Evolutionary conservation across 495 filamentous ascomycete genomes (phyloP).

Genomic region (Bryoglossum gracile): DNA sequence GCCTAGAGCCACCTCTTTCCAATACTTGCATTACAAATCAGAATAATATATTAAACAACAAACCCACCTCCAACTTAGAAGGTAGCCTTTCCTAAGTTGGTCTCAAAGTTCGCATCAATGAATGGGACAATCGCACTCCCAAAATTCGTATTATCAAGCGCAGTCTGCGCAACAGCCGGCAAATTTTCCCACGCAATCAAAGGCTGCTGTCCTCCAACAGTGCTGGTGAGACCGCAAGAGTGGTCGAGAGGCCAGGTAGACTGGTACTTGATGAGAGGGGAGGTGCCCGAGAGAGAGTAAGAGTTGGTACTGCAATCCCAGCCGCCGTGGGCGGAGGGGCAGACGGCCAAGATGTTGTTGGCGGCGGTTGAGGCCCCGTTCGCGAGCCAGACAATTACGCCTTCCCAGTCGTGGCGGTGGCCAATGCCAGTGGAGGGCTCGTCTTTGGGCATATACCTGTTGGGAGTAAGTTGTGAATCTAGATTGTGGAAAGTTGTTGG

Average conservation of each 20-base stretch:
- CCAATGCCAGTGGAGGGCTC: conserved; percentile 23
- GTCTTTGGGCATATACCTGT: conserved; percentile 26
- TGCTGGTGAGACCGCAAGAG: conserved; percentile 34
- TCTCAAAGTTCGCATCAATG: conserved; percentile 34
- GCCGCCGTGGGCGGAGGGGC: conserved; percentile 43
- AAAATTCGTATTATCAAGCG: conserved; percentile 38
- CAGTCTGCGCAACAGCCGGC: conserved; percentile 30
- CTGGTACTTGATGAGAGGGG: conserved; percentile 40
- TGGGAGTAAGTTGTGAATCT: background rate
- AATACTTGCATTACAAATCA: too few species aligned
- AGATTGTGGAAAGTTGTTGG: background rate
- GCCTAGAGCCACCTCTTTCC: too few species aligned
- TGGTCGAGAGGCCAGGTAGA: conserved; percentile 45
- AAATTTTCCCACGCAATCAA: conserved; percentile 50
- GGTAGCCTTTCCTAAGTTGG: conserved; percentile 32
- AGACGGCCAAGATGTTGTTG: conserved; percentile 42
- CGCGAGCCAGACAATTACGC: conserved; percentile 41
- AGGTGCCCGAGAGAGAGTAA: conserved; percentile 32
- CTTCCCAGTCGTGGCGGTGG: conserved; percentile 29
- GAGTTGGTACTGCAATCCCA: conserved; percentile 41
- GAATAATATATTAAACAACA: too few species aligned
- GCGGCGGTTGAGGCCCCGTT: conserved; percentile 29
- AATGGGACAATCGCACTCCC: conserved; percentile 39
- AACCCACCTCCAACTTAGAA: conserved; percentile 29
- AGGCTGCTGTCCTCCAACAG: conserved; percentile 43